Base-by-base conservation (phyloP, 495 filamentous ascomycete genomes). In the Neurospora africana region DNA sequence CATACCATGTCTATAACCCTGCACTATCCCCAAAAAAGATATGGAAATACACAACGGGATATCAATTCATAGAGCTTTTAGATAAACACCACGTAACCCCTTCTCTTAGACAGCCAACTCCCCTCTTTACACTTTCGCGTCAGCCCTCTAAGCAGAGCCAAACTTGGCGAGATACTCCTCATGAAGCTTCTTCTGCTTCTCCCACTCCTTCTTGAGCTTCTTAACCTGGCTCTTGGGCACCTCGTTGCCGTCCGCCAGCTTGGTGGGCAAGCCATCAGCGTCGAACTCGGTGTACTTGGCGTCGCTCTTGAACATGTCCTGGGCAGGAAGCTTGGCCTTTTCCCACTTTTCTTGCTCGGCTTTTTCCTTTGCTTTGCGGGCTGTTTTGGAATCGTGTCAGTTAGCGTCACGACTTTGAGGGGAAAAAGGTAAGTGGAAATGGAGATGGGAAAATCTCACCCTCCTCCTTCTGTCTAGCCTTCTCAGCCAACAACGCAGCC, bases 121-220 rank as follows among this genome's bases (percentile, higher is more conserved):
- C 30, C 10, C 67, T 23, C 30, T 40, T 40, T 40, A 44, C 19
- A 21, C 5, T 70, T n/a, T 23, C 36, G 11, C 9, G 9, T 30
- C 21, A 23, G 53, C 23, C 15, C 27, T 65, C 9, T 43, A 70
- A 30, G 69, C 69, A 30, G 39, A 23, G 6, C 76, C 76, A 61
- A 78, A 78, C 71, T 79, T 80, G 27, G 36, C 71, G 1, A 77
- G 74, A 44, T 80, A 84, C 74, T 86, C 83, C 37, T 97, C 92
- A 79, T 97, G 91, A 71, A 87, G 76, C 86, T 93, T 97, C 86
- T 91, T 96, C 85, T 98, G 95, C 79, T 84, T 89, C 78, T 97
- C 92, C 93, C 92, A 97, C 36, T 93, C 92, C 84, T 98, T 98
- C 83, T 82, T 89, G 41, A 98, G 79, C 87, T 93, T 96, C 87